Base-by-base conservation (phyloP, 495 filamentous ascomycete genomes). In the Aspergillus incahuasiensis region DNA sequence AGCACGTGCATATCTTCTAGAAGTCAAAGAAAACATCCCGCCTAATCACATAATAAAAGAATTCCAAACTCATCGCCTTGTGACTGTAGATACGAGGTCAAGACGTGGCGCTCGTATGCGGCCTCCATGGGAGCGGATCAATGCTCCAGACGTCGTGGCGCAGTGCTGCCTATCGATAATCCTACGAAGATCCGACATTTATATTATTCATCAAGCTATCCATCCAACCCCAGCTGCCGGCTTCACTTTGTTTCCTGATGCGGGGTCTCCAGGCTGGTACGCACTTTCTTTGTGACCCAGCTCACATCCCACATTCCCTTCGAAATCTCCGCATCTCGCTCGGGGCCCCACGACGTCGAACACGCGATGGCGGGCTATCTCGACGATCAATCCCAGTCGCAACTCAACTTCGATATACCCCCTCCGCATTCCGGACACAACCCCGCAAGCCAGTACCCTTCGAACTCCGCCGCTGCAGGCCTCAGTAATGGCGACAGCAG, bases 381-480 rank as follows among this genome's bases (percentile, higher is more conserved):
- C 68, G 84, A 85, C 66, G 79, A 82, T 59, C 71, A 48, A 56
- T 20, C 80, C 24, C 75, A 79, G 55, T 76, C 80, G 48, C 69
- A 74, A 34, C 58, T 64, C 16, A 55, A 65, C 18, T 63, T 67
- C 19, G 61, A 64, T 52, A 57, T 64, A 16, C 68, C 70, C 30
- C 55, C 60, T 15, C 55, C 64, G 38, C 69, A 70, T 50, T 63
- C 35, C 9, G 52, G 15, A 1, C 58, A 53, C 34, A 35, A 63
- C 16, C 44, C 59, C 16, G 64, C 62, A n/a, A 59, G 65, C 54
- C 69, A 69, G 16, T 68, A 70, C 48, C 61, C 63, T 22, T 47
- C 43, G 38, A 63, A 72, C 24, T 58, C 64, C 22, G 58, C 64
- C 15, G 60, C 71, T 22, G 58, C 66, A 16, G 65, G 64, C 16